phyloP scores from a whole-genome alignment of 352 stramenopile species.

The Aphanomyces invadans region DNA sequence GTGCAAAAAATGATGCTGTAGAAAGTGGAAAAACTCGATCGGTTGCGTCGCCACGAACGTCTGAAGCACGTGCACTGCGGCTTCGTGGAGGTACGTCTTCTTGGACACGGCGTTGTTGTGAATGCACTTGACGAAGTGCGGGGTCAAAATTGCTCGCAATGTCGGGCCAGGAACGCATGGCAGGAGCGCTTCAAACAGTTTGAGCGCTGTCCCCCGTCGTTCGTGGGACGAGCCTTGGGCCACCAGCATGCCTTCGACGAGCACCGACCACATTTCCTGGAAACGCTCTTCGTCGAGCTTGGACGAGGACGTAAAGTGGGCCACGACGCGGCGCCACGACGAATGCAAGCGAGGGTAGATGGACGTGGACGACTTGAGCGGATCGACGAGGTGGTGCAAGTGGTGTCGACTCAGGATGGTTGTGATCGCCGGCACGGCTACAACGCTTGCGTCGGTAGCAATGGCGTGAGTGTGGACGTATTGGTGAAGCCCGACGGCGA shows the following conservation, averaged over 20 bases:
- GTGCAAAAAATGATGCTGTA: constrained; percentile 57
- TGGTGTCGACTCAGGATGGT: constrained; percentile 51
- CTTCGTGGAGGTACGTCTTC: constrained; percentile 78
- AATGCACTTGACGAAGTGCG: constrained; percentile 70
- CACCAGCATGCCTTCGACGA: constrained; percentile 75
- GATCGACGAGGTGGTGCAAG: constrained; percentile 50
- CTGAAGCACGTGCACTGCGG: constrained; percentile 58
- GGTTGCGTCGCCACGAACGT: constrained; percentile 42
- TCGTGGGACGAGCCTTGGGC: constrained; percentile 53
- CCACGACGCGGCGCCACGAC: constrained; percentile 69
- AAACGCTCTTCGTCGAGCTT: constrained; percentile 54
- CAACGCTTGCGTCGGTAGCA: constrained; percentile 19
- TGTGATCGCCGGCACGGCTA: constrained; percentile 32
- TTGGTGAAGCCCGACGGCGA: constrained; percentile 62
- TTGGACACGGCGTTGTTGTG: constrained; percentile 74
- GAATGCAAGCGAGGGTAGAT: constrained; percentile 75
- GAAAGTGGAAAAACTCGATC: constrained; percentile 61
- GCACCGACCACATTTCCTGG: constrained; percentile 67
- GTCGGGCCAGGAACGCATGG: constrained; percentile 40
- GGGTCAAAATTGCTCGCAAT: constrained; percentile 58
- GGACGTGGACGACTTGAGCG: constrained; percentile 54
- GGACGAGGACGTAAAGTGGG: constrained; percentile 49
- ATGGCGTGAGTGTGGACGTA: constrained; percentile 48
- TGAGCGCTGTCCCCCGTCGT: constrained; percentile 64
- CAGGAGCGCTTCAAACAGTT: constrained; percentile 73